A percentile compares a stretch with the other conserved stretches of the same genome.
phyloP scores from a whole-genome alignment of 2,329 filamentous ascomycete genomes.

The Sarocladium strictum region DNA sequence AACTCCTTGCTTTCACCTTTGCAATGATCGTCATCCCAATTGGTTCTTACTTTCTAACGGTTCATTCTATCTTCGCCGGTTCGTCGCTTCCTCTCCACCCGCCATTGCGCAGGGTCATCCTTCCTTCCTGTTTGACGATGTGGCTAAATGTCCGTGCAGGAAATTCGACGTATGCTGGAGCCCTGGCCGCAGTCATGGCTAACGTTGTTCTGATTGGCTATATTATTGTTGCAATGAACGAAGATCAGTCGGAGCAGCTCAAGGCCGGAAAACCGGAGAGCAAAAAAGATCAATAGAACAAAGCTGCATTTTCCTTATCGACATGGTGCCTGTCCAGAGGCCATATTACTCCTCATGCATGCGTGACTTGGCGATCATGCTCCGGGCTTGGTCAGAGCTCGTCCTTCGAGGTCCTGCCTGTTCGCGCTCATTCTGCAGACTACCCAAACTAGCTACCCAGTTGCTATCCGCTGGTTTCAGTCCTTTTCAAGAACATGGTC shows the following conservation, averaged over 20 bases:
- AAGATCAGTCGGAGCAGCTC: slow-evolving; percentile 57
- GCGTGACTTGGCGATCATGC: too few relatives aligned
- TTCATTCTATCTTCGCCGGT: slow-evolving; percentile 76
- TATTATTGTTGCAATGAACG: slow-evolving; percentile 82
- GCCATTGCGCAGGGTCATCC: too few relatives aligned
- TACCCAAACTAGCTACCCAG: too few relatives aligned
- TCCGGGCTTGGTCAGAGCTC: too few relatives aligned
- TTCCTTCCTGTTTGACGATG: too few relatives aligned
- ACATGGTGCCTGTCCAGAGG: too few relatives aligned
- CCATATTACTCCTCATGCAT: too few relatives aligned
- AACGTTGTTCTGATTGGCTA: slow-evolving; percentile 91
- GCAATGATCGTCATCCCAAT: slow-evolving; percentile 89
- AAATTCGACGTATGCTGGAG: slow-evolving; percentile 83
- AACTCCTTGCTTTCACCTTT: slow-evolving; percentile 82
- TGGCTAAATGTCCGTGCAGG: slow-evolving; percentile 46
- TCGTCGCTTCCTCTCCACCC: slow-evolving; percentile 23
- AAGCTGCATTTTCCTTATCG: too few relatives aligned
- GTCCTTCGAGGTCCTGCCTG: too few relatives aligned
- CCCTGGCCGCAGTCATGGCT: slow-evolving; percentile 77
- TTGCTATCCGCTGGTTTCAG: too few relatives aligned
- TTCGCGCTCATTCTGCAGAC: too few relatives aligned
- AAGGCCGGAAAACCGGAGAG: slow-evolving; percentile 35
- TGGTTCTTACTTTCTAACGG: slow-evolving; percentile 77
- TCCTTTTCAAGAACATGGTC: too few relatives aligned
- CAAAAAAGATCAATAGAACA: slow-evolving; percentile 49